phyloP scores from a whole-genome alignment of 148 eudicot genomes.

The Persicaria maculosa region DNA sequence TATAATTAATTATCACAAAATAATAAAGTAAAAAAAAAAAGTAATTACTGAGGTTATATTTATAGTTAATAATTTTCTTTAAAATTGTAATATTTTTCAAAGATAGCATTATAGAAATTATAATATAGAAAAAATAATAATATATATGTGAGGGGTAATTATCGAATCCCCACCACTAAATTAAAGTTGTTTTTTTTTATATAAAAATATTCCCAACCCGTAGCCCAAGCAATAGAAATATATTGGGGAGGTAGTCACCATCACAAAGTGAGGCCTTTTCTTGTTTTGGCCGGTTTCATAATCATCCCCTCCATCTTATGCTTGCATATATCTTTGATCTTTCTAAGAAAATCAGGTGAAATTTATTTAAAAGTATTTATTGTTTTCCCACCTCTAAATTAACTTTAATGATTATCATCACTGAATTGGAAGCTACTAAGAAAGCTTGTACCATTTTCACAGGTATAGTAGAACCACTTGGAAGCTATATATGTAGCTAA shows the following conservation, averaged over 20 bases:
- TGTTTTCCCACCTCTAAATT: background rate
- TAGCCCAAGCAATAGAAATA: background rate
- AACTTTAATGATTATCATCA: background rate
- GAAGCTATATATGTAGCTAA: no score
- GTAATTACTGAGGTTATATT: no score
- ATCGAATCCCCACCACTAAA: background rate
- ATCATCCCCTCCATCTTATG: no score
- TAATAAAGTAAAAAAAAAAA: no score
- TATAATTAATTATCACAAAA: no score
- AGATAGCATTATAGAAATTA: no score
- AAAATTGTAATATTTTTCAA: no score
- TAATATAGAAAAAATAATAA: no score
- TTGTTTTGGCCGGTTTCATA: background rate
- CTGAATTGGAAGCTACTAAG: background rate
- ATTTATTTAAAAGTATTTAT: background rate
- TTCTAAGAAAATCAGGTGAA: slow-evolving; percentile 5
- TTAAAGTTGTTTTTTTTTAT: background rate
- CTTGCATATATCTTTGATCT: background rate
- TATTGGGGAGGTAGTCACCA: background rate
- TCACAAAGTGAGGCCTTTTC: background rate
- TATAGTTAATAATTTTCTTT: no score
- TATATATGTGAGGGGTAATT: background rate
- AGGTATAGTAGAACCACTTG: background rate
- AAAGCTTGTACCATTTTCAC: background rate
- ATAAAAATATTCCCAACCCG: background rate